phyloP scores from a whole-genome alignment of 1,284 basidiomycete species.

The Trichosporon faecale region DNA sequence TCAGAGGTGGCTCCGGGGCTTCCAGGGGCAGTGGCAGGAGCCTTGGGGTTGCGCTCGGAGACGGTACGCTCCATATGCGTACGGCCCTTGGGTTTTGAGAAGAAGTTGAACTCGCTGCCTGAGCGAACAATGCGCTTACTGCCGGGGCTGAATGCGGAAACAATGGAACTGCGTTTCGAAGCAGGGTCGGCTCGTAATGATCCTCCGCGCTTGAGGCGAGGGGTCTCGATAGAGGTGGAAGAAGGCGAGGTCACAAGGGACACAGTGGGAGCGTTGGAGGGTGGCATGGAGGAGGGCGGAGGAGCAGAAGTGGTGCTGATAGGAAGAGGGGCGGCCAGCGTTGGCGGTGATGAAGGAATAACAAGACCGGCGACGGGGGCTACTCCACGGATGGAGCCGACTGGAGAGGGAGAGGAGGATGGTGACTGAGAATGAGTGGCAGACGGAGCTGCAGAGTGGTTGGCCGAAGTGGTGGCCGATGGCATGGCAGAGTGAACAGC shows the following conservation, averaged over 20 bases:
- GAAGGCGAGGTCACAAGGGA: neutral
- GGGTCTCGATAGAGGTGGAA: neutral
- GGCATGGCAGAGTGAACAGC: neutral
- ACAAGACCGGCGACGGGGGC: neutral
- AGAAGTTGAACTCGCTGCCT: slow-evolving; percentile 16
- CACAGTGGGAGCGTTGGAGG: neutral
- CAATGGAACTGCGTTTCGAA: slow-evolving; percentile 1
- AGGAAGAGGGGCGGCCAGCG: neutral
- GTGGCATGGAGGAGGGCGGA: neutral
- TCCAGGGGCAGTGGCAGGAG: slow-evolving; percentile 2
- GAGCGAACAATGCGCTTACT: slow-evolving; percentile 16
- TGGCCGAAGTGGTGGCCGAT: neutral
- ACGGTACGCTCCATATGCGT: neutral
- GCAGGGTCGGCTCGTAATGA: slow-evolving; percentile 7
- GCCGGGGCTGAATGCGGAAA: slow-evolving; percentile 11
- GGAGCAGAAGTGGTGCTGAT: neutral
- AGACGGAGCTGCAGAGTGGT: neutral
- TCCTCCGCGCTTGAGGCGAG: neutral
- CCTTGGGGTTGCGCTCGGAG: slow-evolving; percentile 5
- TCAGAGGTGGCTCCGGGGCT: neutral
- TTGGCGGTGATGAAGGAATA: neutral
- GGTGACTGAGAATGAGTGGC: neutral
- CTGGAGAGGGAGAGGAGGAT: slow-evolving; percentile 17
- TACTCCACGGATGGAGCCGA: slow-evolving; percentile 17
- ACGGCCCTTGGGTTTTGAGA: slow-evolving; percentile 16